Conservation (phyloP, 805 yeast genomes). For the Hanseniaspora osmophila region DNA sequence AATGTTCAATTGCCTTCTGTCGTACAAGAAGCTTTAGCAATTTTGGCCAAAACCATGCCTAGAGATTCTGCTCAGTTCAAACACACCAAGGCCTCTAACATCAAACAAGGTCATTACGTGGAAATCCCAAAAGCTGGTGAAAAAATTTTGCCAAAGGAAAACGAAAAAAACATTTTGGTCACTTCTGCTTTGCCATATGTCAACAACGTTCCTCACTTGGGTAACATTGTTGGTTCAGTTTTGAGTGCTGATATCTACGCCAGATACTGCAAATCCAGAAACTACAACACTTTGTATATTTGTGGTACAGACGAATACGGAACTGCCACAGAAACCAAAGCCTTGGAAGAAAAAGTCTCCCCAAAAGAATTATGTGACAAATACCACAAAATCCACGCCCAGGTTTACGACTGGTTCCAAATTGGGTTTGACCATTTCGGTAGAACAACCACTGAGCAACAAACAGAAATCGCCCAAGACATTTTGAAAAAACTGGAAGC, state of each 20-base stretch:
- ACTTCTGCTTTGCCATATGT: conserved; percentile 97
- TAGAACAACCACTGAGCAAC: conserved; percentile 82
- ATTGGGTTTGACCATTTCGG: conserved; percentile 92
- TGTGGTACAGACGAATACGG: conserved; percentile 99
- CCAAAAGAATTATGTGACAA: conserved; percentile 86
- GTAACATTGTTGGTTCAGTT: conserved; percentile 92
- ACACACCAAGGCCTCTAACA: conserved; percentile 26
- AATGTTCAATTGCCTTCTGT: conserved; percentile 16
- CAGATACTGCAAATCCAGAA: conserved; percentile 78
- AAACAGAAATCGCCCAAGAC: conserved; percentile 91
- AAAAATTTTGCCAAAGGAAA: conserved; percentile 50
- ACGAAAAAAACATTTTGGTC: conserved; percentile 69
- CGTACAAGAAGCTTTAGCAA: conserved; percentile 32
- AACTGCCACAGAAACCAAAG: conserved; percentile 98
- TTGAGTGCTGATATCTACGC: conserved; percentile 88
- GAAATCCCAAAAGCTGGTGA: conserved; percentile 11
- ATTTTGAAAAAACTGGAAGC: conserved; percentile 64
- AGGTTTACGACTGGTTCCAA: conserved; percentile 93
- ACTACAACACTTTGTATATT: conserved; percentile 69
- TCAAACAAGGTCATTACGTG: conserved; percentile 16
- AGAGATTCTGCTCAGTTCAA: conserved; percentile 19
- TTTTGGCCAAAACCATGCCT: conserved; percentile 33
- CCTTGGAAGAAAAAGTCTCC: conserved; percentile 80
- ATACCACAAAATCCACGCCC: conserved; percentile 72
- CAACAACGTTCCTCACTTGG: conserved; percentile 95